Evolutionary conservation across 768 basidiomycete genomes (phyloP), one percentile per base, ranked within the genome.

Genomic region (Trametes cingulata): DNA sequence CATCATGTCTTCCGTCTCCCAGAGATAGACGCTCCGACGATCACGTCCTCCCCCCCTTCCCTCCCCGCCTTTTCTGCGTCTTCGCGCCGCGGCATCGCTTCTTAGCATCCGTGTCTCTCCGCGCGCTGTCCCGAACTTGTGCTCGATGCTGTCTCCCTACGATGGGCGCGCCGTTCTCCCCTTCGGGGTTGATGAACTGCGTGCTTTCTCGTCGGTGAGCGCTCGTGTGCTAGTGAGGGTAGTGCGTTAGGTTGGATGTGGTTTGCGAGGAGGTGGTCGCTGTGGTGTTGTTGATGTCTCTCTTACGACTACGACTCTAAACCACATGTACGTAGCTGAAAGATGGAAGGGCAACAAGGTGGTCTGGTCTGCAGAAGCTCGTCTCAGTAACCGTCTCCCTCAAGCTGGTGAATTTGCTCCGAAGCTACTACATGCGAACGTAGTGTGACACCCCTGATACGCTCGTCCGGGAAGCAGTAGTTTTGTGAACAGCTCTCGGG

Each of bases 121-220:
- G 36, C 50, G 25, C 43, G 45, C 25, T 22, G 25, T 35, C 13
- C 37, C 43, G 48, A 59, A 25, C 54, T n/a, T 24, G 41, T 42
- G 45, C 47, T 60, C 65, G 68, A 70, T 68, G 71, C 73, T 65
- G 73, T 74, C 71, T 74, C 69, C 70, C 66, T 62, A 64, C 64
- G 50, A 40, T 52, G 56, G 42, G 42, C 29, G 19, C 55, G 53
- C 47, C 67, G 61, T 76, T 80, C 77, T 82, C 79, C 79, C 77
- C 74, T 65, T 39, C 64, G 74, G 80, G 81, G 79, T 69, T 71
- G 80, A 81, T 65, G 80, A 80, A 77, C 71, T 70, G 69, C 56
- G 49, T 65, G 67, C 58, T 57, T 63, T 66, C 61, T 58, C 52
- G 70, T 66, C 67, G 76, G 80, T 82, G 80, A 81, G 80, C 80